These are phyloP conservation scores for Colletotrichum acutatum DNA, from an alignment of 2,329 filamentous ascomycete genomes.

Conservation along the genomic window DNA sequence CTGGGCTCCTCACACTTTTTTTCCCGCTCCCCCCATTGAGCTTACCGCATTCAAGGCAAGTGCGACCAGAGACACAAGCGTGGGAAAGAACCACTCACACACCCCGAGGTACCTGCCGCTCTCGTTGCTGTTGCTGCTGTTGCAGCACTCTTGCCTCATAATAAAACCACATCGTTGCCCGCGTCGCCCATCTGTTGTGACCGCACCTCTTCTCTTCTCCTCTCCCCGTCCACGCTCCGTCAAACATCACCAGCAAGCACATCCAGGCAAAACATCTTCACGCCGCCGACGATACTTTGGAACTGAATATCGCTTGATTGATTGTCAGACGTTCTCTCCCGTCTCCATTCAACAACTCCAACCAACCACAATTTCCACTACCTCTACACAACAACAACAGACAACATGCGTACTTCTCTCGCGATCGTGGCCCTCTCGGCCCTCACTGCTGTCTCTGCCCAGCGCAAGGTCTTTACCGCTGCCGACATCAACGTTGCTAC, in stretches of 20 bases:
- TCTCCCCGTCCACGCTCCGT: conserved; percentile 12
- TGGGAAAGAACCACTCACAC: conserved; percentile 8
- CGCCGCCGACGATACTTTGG: conserved; percentile 26
- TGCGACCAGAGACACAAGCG: neutral
- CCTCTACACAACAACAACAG: conserved; percentile 10
- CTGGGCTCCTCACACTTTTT: neutral
- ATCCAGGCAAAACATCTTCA: conserved; percentile 31
- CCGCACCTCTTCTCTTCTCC: conserved; percentile 2
- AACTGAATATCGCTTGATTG: conserved; percentile 30
- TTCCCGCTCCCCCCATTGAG: neutral
- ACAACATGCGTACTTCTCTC: conserved; percentile 35
- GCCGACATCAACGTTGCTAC: conserved; percentile 29
- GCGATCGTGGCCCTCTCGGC: conserved; percentile 35
- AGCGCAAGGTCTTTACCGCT: conserved; percentile 30
- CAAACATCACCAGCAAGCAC: conserved; percentile 28
- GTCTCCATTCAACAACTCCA: conserved; percentile 1
- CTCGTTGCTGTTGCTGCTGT: neutral
- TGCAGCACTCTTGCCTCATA: conserved; percentile 11
- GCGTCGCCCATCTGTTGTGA: neutral
- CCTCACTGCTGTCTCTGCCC: conserved; percentile 28
- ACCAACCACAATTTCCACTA: conserved; percentile 15
- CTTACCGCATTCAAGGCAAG: conserved; percentile 12
- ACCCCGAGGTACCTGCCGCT: neutral
- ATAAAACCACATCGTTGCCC: conserved; percentile 36
- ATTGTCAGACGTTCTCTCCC: conserved; percentile 1